Base-by-base conservation (phyloP, 371 early-diverging fungal genomes). In the Saksenaea oblongispora region DNA sequence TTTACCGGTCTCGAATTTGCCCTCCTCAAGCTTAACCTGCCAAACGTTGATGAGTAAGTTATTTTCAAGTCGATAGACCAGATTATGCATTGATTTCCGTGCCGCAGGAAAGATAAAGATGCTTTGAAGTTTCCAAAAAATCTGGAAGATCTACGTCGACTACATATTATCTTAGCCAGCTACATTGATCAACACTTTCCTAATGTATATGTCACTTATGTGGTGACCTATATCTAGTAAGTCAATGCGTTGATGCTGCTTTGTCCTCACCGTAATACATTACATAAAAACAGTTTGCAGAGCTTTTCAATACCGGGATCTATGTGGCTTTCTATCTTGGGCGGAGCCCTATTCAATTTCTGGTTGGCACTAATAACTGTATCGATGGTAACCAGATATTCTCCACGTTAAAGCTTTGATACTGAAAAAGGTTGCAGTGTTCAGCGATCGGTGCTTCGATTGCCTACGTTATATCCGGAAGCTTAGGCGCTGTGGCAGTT, bases 241-340 rank as follows among this genome's bases (percentile, higher is more conserved):
- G 83, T 78, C 0, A 9, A 22, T 47, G 24, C 4, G 4, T 22
- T 47, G n/a, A 4, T 27, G 2, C 11, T 37, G 15, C 58, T n/a
- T 35, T 34, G 37, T 28, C 55, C 27, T 54, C 14, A 5, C 42
- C 22, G 8, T 13, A 44, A 42, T 54, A 14, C 31, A 41, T 28
- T n/a, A 26, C 64, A 5, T 41, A 54, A 35, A 39, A 37, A 24
- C 56, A 89, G 89, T 53, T 74, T 88, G 14, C 87, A 88, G 59
- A 86, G 86, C 31, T 88, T 88, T 61, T 85, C 86, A 22, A 83
- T 88, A 36, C 89, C 89, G 27, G 89, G 89, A 5, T 87, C 87
- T 54, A 87, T 87, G 85, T 86, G 86, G 89, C 72, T 88, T 51
- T 86, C 84, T 28, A 79, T 88, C 27, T 71, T 88, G 10, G 86